Evolutionary conservation across 192 early-diverging fungal species (phyloP).

Genomic region (Fimicolochytrium jonesii): DNA sequence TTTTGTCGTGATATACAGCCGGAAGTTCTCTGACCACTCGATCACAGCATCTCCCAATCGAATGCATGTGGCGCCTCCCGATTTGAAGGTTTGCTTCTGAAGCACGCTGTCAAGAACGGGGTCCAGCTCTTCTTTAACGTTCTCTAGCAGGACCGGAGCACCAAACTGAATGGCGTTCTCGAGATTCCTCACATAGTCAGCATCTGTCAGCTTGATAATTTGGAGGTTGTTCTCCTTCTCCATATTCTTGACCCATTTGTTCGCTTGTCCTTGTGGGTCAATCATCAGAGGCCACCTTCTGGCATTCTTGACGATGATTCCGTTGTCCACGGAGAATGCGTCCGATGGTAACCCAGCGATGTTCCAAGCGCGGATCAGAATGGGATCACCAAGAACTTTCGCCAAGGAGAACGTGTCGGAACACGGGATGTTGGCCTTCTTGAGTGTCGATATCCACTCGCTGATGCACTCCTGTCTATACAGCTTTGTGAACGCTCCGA

Average conservation of each 20-base stretch:
- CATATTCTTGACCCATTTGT: slow-evolving; percentile 68
- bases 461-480: slow-evolving; percentile 45
- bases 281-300: slow-evolving; percentile 64
- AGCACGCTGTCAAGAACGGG: slow-evolving; percentile 57
- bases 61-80: slow-evolving; percentile 57
- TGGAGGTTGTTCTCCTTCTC: slow-evolving; percentile 59
- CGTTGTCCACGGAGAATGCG: slow-evolving; percentile 59
- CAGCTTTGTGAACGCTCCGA: slow-evolving; percentile 59
- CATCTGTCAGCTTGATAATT: slow-evolving; percentile 58
- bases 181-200: slow-evolving; percentile 53
- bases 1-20: slow-evolving; percentile 64
- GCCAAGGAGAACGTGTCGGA: slow-evolving; percentile 49
- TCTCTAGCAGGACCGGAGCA: slow-evolving; percentile 57
- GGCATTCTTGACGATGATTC: slow-evolving; percentile 58
- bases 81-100: slow-evolving; percentile 62
- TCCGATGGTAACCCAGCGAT: slow-evolving; percentile 61
- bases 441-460: slow-evolving; percentile 40
- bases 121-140: slow-evolving; percentile 65
- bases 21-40: slow-evolving; percentile 55
- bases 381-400: slow-evolving; percentile 56
- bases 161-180: slow-evolving; percentile 66
- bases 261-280: slow-evolving; percentile 61
- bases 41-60: slow-evolving; percentile 59
- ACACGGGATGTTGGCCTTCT: slow-evolving; percentile 47
- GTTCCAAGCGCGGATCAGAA: slow-evolving; percentile 57